These are phyloP conservation scores for Sporisorium sorghi DNA, from an alignment of 1,284 basidiomycete species.

Conservation along the genomic window DNA sequence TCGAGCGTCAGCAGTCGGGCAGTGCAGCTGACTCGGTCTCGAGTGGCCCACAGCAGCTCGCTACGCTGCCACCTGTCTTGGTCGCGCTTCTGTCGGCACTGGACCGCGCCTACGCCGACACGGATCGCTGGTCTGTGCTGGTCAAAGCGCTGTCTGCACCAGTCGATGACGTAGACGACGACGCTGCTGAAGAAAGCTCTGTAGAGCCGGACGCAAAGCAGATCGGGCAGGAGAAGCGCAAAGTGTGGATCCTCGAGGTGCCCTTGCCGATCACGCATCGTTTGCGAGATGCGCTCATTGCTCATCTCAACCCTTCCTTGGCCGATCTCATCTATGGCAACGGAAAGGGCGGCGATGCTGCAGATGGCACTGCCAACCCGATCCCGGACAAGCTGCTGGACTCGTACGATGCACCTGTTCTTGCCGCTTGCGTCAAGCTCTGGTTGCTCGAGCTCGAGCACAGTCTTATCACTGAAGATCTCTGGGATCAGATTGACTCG, in stretches of 20 bases:
- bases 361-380: conserved; percentile 11
- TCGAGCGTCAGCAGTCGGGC: conserved; percentile 42
- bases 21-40: neutral
- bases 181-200: neutral
- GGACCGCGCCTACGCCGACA: conserved; percentile 76
- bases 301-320: conserved; percentile 45
- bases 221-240: conserved; percentile 79
- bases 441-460: conserved; percentile 72
- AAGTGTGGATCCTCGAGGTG: conserved; percentile 86
- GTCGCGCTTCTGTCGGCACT: conserved; percentile 78
- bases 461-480: conserved; percentile 52
- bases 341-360: conserved; percentile 6
- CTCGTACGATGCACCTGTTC: conserved; percentile 84
- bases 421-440: conserved; percentile 84
- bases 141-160: conserved; percentile 14
- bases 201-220: conserved; percentile 16
- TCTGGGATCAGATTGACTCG: conserved; percentile 63
- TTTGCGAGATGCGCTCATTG: conserved; percentile 82
- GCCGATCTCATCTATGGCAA: conserved; percentile 41
- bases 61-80: conserved; percentile 78
- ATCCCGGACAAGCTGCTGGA: conserved; percentile 74
- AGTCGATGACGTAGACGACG: conserved; percentile 2
- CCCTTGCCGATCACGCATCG: conserved; percentile 82
- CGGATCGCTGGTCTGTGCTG: conserved; percentile 67
- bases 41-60: conserved; percentile 29